These are phyloP conservation scores for Blepharisma undulans DNA, from an alignment of 169 alveolate genomes.

Conservation along the genomic window DNA sequence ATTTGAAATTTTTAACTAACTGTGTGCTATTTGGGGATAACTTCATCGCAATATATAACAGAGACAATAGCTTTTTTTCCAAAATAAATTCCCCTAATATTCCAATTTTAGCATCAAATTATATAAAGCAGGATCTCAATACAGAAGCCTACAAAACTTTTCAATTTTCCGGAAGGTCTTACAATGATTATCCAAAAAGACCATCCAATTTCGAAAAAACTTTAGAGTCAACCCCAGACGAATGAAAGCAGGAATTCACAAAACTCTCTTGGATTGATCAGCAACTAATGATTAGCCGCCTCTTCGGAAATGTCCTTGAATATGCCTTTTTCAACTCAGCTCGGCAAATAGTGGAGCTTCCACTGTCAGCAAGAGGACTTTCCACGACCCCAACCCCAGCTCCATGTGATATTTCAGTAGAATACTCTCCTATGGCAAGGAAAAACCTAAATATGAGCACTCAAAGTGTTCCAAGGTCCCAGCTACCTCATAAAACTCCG, in stretches of 20 bases:
- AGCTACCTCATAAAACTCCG: background rate
- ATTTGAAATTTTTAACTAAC: background rate
- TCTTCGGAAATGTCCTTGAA: background rate
- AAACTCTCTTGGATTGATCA: background rate
- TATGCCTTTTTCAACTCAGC: background rate
- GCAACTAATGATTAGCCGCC: background rate
- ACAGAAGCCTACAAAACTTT: background rate
- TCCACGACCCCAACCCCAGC: background rate
- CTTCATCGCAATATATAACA: background rate
- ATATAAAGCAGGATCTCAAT: background rate
- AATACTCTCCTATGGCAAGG: background rate
- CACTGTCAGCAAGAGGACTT: background rate
- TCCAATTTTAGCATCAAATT: background rate
- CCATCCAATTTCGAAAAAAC: background rate
- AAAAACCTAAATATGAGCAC: background rate
- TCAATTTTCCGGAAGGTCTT: background rate
- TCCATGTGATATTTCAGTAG: background rate
- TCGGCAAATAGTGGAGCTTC: background rate
- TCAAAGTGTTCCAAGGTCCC: background rate
- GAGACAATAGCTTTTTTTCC: background rate
- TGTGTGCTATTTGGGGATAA: background rate
- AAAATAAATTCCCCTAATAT: background rate
- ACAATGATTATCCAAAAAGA: background rate
- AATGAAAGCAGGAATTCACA: background rate
- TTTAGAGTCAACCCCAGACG: background rate